These are phyloP conservation scores for Calonectria multiphialidica DNA, from an alignment of 2,329 filamentous ascomycete genomes.

Conservation along the genomic window DNA sequence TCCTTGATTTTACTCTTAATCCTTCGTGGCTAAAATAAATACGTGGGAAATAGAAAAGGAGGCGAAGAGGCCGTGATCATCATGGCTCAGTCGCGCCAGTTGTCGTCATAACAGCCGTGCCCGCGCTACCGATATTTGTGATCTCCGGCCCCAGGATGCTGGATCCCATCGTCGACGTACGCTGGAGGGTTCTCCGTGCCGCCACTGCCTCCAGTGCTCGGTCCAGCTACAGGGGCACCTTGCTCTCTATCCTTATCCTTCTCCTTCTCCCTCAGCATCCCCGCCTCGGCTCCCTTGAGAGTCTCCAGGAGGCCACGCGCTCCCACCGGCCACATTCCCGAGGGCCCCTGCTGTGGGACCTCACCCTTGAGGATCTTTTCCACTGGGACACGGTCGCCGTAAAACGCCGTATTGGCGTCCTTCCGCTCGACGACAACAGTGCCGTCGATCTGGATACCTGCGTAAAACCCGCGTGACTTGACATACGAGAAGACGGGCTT, in stretches of 20 bases:
- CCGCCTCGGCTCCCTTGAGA: slow-evolving; percentile 49
- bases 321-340: slow-evolving; percentile 49
- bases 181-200: slow-evolving; percentile 34
- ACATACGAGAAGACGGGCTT: slow-evolving; percentile 75
- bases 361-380: slow-evolving; percentile 62
- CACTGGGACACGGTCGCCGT: slow-evolving; percentile 69
- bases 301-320: slow-evolving; percentile 46
- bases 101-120: background rate
- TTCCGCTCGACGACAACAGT: slow-evolving; percentile 87
- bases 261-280: slow-evolving; percentile 36
- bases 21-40: background rate
- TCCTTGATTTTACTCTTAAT: background rate
- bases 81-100: background rate
- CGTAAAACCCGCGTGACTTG: slow-evolving; percentile 90
- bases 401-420: slow-evolving; percentile 92
- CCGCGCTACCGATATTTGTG: slow-evolving; percentile 38
- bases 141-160: slow-evolving; percentile 40
- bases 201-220: slow-evolving; percentile 15
- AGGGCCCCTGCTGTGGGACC: slow-evolving; percentile 41
- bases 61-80: background rate
- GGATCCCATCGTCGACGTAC: slow-evolving; percentile 40
- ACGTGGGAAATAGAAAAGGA: background rate
- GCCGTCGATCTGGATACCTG: slow-evolving; percentile 87
- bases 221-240: slow-evolving; percentile 25
- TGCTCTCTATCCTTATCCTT: slow-evolving; percentile 21